Evolutionary conservation across 2,329 filamentous ascomycete species (phyloP), one percentile per base, ranked within the genome.

Genomic region (Emergomyces orientalis): DNA sequence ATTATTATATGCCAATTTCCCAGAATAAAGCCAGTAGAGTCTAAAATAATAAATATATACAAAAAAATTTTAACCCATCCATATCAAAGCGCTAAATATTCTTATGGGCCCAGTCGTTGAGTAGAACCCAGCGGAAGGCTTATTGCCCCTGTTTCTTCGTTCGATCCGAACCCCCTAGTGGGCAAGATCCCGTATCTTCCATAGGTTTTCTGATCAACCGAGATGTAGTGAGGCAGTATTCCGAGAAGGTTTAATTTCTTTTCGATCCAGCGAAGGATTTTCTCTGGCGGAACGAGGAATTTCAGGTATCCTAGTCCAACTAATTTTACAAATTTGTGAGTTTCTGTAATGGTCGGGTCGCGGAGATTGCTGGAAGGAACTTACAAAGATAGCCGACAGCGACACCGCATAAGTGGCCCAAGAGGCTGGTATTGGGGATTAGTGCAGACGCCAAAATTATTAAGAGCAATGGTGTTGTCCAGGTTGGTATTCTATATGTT

Each of bases 201-300:
- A 71, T 93, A 96, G 6, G 90, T 96, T 81, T 96, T 97, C 76
- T 96, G 92, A 71, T 97, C 93, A 19, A 97, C 87, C 63, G 90
- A 95, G 57, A 97, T 88, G 71, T 96, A 97, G 76, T 96, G 90
- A 54, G 93, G 93, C 32, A 97, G 77, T 64, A 91, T 83, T 25
- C 86, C 89, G 27, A 96, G 81, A 11, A 97, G 81, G 71, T 96
- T 94, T 64, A 97, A 78, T 73, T 93, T 95, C 22, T 84, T 85
- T 77, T 99, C 94, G 62, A 97, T 82, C 86, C 89, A 97, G 67
- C 91, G 84, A 62, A 97, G 80, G 34, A 88, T 84, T 83, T 88
- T 89, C 76, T 97, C 94, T 1, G 91, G 92, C 27, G 94, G 94
- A 19, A 91, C 89, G 49, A 97, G 82, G 71, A 95, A 88, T 74